Evolutionary conservation across 2,329 filamentous ascomycete genomes (phyloP).

Genomic region (Botryotinia calthae): DNA sequence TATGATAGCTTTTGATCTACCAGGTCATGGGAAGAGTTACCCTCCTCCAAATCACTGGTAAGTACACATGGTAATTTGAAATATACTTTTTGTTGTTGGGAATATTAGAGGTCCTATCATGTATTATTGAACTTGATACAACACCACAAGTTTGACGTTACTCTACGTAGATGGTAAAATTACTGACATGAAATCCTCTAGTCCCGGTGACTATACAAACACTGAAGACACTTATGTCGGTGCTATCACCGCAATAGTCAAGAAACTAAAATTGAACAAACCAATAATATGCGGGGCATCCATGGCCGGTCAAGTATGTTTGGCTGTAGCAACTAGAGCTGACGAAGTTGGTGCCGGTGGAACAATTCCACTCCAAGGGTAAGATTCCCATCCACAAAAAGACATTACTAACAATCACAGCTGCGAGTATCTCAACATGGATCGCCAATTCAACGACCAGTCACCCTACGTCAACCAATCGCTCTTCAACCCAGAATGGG

Average conservation of each 20-base stretch:
- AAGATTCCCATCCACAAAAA: constrained; percentile 18
- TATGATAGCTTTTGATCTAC: constrained; percentile 51
- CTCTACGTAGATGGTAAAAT: neutral
- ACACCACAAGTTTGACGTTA: neutral
- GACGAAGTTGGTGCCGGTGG: constrained; percentile 48
- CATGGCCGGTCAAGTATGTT: constrained; percentile 50
- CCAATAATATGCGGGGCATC: constrained; percentile 50
- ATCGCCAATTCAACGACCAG: constrained; percentile 6
- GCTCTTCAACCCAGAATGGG: constrained; percentile 8
- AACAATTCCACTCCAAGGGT: constrained; percentile 47
- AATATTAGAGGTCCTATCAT: no score
- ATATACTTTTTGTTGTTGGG: neutral
- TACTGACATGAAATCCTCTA: neutral
- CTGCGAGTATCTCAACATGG: constrained; percentile 2
- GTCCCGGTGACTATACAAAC: constrained; percentile 1
- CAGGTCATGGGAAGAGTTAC: constrained; percentile 49
- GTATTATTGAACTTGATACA: neutral
- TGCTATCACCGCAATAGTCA: constrained; percentile 39
- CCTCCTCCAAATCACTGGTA: constrained; percentile 42
- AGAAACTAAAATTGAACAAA: constrained; percentile 44
- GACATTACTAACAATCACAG: neutral
- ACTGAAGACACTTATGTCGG: constrained; percentile 10
- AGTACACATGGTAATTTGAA: neutral
- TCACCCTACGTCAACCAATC: constrained; percentile 9
- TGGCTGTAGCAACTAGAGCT: constrained; percentile 47